Base-by-base conservation (phyloP, 1,284 basidiomycete genomes). In the Ceraceosorus guamensis region DNA sequence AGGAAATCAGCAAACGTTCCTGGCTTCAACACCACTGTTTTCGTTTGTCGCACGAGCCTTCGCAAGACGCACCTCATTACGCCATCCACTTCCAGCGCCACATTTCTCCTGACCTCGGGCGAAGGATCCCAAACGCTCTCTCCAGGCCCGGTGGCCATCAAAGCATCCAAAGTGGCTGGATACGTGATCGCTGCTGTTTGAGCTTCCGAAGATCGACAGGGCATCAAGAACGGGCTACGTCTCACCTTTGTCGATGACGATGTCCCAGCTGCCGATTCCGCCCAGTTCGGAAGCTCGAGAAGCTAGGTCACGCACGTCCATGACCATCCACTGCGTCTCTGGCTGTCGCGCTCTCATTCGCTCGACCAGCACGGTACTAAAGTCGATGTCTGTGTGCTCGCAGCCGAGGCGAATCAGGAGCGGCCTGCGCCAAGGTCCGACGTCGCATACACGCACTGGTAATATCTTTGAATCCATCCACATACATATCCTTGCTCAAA, bases 121-220 rank as follows among this genome's bases (percentile, higher is more conserved):
- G 59, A 55, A 1, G 71, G 73, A 14, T 61, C 60, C 73, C 73
- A 75, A 6, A 70, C 67, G 0, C 49, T 47, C 1, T 61, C 65
- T 11, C 16, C 39, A 11, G 39, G 39, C 31, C 63, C 66, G 51
- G 71, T 70, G n/a, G 73, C 73, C 67, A 75, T 69, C 4, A 75
- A 60, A 0, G 73, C 73, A 56, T 75, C 73, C 65, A 75, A 67
- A 2, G 73, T 75, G 8, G 62, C 62, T 61, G 56, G 11, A 41
- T 41, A 14, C 24, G 5, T 49, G 8, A 7, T 31, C 7, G 11
- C 6, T 46, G n/a, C 18, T 18, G 3, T 30, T 8, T 18, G 6
- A 16, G 14, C 24, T 35, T 32, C 6, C 30, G 47, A 7, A 48
- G 43, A 16, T 11, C 3, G n/a, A n/a, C 2, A 50, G 18, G 13